Evolutionary conservation across 805 yeast genomes (phyloP), one percentile per base, ranked within the genome.

Genomic region (Ogataea glucozyma): DNA sequence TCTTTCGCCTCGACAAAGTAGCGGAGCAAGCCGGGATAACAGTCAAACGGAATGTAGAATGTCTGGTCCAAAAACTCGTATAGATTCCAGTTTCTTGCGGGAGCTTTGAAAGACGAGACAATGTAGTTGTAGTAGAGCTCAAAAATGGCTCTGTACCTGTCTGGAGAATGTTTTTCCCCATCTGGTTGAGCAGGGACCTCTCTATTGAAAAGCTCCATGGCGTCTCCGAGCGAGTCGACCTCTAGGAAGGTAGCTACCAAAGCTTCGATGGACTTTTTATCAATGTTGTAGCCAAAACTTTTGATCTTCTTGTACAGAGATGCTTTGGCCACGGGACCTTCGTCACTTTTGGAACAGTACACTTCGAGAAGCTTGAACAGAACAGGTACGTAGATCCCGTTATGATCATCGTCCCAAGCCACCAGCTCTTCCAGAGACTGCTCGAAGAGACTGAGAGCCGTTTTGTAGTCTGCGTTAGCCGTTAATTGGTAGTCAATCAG

Each of bases 1-100:
- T 85, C 65, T 20, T 70, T 71, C 12, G 74, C 62, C 8, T 67
- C 61, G 47, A 84, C 73, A 51, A 84, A 81, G 53, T 73, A 75
- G 49, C 71, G 62, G 67, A 85, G 73, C 2, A 81, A 65, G 1
- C 83, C 83, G 19, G 76, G 66, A 54, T 81, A 83, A 4, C 76
- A 65, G 4, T 80, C 81, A 50, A 64, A 75, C 0, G 89, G 85
- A 2, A 83, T 69, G 23, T 65, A 54, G 56, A 84, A 82, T 40
- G 75, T 72, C 49, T 72, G 67, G 53, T 76, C 76, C 33, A 85
- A 54, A 41, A 74, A 76, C 4, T 78, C 78, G 50, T 80, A 84
- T 4, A 84, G 62, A 6, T 71, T 71, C 83, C 79, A 73, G 49
- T 84, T 83, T 0, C 79, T 75, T 44, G 72, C 74, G 17, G 69